Evolutionary conservation across 345 rosid genomes (phyloP).

Genomic region (Citrus hindsii): DNA sequence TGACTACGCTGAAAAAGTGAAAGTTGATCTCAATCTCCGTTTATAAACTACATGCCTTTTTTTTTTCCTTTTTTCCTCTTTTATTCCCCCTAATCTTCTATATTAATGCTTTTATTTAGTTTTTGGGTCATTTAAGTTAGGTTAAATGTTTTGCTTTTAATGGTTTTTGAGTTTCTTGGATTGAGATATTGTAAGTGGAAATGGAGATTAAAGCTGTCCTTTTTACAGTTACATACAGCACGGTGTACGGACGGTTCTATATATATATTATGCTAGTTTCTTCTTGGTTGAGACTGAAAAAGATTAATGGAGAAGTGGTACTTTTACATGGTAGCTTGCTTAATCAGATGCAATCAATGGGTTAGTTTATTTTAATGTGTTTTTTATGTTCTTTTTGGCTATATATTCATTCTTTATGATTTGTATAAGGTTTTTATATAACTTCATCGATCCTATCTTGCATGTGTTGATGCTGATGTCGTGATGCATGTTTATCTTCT

Average conservation of each 20-base stretch:
- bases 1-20: constrained; percentile 21
- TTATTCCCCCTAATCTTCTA: too few relatives aligned
- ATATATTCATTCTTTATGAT: too few relatives aligned
- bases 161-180: not conserved
- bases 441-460: not conserved
- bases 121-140: not conserved
- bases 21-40: constrained; percentile 48
- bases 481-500: not conserved
- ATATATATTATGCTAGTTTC: not conserved
- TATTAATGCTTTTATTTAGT: not conserved
- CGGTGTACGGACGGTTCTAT: not conserved
- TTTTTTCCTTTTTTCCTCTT: too few relatives aligned
- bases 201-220: not conserved
- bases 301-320: not conserved
- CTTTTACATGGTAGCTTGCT: not conserved
- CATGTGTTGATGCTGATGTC: not conserved
- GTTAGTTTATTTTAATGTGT: not conserved
- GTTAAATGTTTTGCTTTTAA: not conserved
- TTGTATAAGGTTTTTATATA: not conserved
- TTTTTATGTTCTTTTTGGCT: not conserved
- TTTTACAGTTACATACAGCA: not conserved
- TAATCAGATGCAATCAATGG: not conserved
- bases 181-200: not conserved
- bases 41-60: constrained; percentile 10
- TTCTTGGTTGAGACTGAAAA: not conserved